phyloP scores from a whole-genome alignment of 2,329 filamentous ascomycete species.

The Venturia aucupariae region DNA sequence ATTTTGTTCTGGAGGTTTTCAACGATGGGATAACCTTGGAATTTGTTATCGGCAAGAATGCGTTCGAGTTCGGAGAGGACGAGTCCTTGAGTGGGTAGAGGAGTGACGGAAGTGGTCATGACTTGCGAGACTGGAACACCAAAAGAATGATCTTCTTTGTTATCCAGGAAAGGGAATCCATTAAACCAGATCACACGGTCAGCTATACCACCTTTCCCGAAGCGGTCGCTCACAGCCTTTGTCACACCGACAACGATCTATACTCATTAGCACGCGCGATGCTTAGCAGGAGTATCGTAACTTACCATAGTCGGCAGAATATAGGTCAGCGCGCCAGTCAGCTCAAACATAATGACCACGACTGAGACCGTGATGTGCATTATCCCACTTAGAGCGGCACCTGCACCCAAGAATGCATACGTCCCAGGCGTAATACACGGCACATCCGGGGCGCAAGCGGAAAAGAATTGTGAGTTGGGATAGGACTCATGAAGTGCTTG shows the following conservation, averaged over 20 bases:
- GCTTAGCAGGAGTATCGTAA: not conserved
- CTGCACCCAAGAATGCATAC: conserved; percentile 91
- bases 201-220: conserved; percentile 93
- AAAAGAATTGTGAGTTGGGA: conserved; percentile 75
- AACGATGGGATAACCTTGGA: conserved; percentile 88
- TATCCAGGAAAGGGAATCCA: conserved; percentile 92
- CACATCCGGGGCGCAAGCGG: conserved; percentile 79
- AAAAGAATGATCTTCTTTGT: conserved; percentile 95
- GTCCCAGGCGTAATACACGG: conserved; percentile 96
- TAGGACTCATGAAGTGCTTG: conserved; percentile 80
- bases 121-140: conserved; percentile 85
- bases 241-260: conserved; percentile 91
- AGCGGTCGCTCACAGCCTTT: conserved; percentile 82
- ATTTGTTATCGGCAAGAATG: conserved; percentile 67
- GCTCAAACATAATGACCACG: conserved; percentile 98
- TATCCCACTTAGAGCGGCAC: conserved; percentile 83
- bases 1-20: conserved; percentile 61
- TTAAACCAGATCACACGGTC: conserved; percentile 99
- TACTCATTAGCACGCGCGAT: not conserved
- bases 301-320: conserved; percentile 86
- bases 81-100: conserved; percentile 65
- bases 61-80: conserved; percentile 68
- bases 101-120: conserved; percentile 71
- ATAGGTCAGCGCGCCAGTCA: conserved; percentile 91
- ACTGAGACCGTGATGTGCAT: conserved; percentile 98